Evolutionary conservation across 1,284 basidiomycete genomes (phyloP).

Genomic region (Papiliotrema fonsecae): DNA sequence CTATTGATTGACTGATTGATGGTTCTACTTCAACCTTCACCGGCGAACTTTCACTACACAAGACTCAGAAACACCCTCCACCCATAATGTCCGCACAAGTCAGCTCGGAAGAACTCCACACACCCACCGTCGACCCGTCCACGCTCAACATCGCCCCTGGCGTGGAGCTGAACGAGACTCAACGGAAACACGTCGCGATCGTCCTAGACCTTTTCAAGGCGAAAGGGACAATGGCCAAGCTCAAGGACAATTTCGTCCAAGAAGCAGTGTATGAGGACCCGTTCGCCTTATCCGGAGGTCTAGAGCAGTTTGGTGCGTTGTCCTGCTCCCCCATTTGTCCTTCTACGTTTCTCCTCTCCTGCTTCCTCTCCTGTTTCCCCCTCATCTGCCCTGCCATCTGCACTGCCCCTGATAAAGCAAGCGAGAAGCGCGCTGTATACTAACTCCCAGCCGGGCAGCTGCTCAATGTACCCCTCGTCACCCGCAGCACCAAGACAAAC

Average conservation of each 20-base stretch:
- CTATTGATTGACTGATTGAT: too few relatives aligned
- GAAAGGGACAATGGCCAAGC: conserved; percentile 34
- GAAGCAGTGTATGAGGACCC: conserved; percentile 38
- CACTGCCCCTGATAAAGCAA: not conserved
- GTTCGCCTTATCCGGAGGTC: conserved; percentile 30
- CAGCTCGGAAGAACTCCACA: conserved; percentile 7
- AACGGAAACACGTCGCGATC: conserved; percentile 29
- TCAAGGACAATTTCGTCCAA: conserved; percentile 28
- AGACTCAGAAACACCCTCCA: too few relatives aligned
- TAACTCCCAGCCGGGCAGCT: conserved; percentile 30
- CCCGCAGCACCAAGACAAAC: conserved; percentile 24
- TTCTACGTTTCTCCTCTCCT: not conserved
- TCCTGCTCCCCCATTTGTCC: not conserved
- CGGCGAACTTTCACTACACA: too few relatives aligned
- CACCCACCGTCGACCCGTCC: conserved; percentile 8
- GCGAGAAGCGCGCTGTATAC: not conserved
- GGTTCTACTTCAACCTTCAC: too few relatives aligned
- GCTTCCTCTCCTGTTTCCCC: not conserved
- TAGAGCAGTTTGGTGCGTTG: conserved; percentile 34
- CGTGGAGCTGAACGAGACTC: conserved; percentile 17
- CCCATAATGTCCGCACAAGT: conserved; percentile 3
- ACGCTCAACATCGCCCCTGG: conserved; percentile 17
- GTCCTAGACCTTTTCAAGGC: conserved; percentile 39
- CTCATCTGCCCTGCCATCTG: not conserved
- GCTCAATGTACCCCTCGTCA: conserved; percentile 29